A percentile compares a stretch with the other conserved stretches of the same genome.
Evolutionary conservation across 495 filamentous ascomycete genomes (phyloP).

Genomic region (Peziza echinospora): DNA sequence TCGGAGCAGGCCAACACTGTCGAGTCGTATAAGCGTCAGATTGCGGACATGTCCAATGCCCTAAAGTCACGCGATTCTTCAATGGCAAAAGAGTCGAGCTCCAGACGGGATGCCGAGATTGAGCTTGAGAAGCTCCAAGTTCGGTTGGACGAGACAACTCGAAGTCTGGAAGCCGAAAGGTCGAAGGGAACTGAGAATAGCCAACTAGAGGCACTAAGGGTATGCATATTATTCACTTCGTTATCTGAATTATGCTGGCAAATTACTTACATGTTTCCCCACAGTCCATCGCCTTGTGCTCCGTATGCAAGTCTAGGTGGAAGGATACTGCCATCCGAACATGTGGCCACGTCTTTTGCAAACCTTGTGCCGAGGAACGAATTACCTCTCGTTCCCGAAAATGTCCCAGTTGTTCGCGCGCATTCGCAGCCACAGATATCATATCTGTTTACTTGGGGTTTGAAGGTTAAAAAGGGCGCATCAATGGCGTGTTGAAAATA

Average conservation of each 20-base stretch:
- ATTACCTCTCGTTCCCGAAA: slow-evolving; percentile 74
- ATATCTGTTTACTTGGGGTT: slow-evolving; percentile 38
- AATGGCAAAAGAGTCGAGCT: slow-evolving; percentile 17
- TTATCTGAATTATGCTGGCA: slow-evolving; percentile 22
- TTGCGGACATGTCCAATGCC: slow-evolving; percentile 48
- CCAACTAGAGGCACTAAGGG: slow-evolving; percentile 18
- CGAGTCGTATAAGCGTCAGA: slow-evolving; percentile 55
- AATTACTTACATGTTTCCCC: slow-evolving; percentile 36
- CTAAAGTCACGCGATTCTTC: slow-evolving; percentile 52
- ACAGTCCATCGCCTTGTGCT: slow-evolving; percentile 52
- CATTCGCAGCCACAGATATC: slow-evolving; percentile 73
- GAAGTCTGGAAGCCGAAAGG: slow-evolving; percentile 16
- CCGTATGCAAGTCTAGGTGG: slow-evolving; percentile 71
- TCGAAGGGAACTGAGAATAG: slow-evolving; percentile 17
- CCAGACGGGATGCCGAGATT: slow-evolving; percentile 18
- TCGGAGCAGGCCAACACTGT: slow-evolving; percentile 43
- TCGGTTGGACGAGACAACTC: slow-evolving; percentile 16
- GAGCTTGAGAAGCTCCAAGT: slow-evolving; percentile 19
- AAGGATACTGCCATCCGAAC: slow-evolving; percentile 83
- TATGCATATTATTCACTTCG: slow-evolving; percentile 10
- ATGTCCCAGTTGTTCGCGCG: slow-evolving; percentile 76
- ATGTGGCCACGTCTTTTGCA: slow-evolving; percentile 94
- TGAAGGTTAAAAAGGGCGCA: too few relatives aligned
- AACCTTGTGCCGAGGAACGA: slow-evolving; percentile 65
- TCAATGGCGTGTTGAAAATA: too few relatives aligned